phyloP scores from a whole-genome alignment of 371 early-diverging fungal genomes.

The Gilbertella persicaria region DNA sequence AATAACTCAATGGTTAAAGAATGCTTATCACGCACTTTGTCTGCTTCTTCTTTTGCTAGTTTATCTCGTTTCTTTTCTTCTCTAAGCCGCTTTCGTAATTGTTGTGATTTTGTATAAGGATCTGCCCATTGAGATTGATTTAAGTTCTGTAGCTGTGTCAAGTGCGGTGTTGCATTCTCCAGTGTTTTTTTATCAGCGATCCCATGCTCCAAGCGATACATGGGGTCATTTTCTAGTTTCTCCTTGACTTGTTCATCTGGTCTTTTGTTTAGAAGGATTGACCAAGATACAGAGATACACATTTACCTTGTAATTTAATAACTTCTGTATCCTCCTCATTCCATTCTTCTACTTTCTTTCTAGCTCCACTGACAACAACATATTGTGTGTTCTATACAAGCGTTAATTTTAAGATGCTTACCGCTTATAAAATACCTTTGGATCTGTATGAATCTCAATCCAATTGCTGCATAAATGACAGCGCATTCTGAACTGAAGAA shows the following conservation, averaged over 20 bases:
- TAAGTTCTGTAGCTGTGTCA: conserved; percentile 64
- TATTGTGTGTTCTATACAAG: conserved; percentile 72
- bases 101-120: conserved; percentile 73
- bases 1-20: conserved; percentile 59
- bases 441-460: conserved; percentile 94
- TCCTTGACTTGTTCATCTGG: conserved; percentile 62
- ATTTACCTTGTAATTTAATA: conserved; percentile 52
- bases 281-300: neutral
- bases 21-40: conserved; percentile 59
- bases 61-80: conserved; percentile 66
- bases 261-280: neutral
- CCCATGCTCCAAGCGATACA: conserved; percentile 71
- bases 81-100: conserved; percentile 72
- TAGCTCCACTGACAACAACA: conserved; percentile 76
- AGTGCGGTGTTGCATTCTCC: conserved; percentile 47
- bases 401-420: neutral
- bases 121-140: conserved; percentile 76
- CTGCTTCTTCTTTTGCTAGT: conserved; percentile 42
- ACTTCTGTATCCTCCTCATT: conserved; percentile 73
- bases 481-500: conserved; percentile 90
- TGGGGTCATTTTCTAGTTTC: conserved; percentile 61
- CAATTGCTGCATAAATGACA: conserved; percentile 85
- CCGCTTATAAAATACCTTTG: conserved; percentile 66
- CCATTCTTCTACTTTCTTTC: conserved; percentile 76
- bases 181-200: conserved; percentile 57